A percentile compares a stretch with the other conserved stretches of the same genome.
These are phyloP conservation scores for Cladosporium sp. DNA, from an alignment of 2,329 filamentous ascomycete species.

Conservation along the genomic window DNA sequence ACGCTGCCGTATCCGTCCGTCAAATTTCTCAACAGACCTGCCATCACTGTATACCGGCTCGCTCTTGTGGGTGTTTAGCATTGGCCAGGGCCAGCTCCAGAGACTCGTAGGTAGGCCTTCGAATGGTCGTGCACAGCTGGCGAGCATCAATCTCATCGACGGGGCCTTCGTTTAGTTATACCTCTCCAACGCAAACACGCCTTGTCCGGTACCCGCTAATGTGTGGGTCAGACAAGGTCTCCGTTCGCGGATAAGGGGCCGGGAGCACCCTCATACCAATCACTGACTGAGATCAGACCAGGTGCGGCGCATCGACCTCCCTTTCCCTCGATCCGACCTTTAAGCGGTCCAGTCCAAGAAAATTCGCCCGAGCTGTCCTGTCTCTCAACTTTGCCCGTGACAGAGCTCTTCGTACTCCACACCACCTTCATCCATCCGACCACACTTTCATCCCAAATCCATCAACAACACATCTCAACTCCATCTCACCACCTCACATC, in stretches of 20 bases:
- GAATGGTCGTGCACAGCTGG: background rate
- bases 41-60: background rate
- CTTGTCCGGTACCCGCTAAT: slow-evolving; percentile 7
- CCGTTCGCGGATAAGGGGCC: slow-evolving; percentile 8
- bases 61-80: background rate
- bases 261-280: slow-evolving; percentile 18
- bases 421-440: slow-evolving; percentile 21
- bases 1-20: slow-evolving; percentile 11
- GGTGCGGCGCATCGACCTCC: slow-evolving; percentile 20
- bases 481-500: slow-evolving; percentile 38
- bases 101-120: background rate
- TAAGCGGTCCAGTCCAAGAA: slow-evolving; percentile 23
- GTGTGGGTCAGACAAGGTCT: slow-evolving; percentile 11
- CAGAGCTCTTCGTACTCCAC: slow-evolving; percentile 22
- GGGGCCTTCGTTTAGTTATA: slow-evolving; percentile 10
- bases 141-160: background rate
- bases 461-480: slow-evolving; percentile 18
- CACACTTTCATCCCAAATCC: slow-evolving; percentile 24
- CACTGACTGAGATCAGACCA: slow-evolving; percentile 15
- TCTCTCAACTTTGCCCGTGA: slow-evolving; percentile 27
- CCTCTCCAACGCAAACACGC: slow-evolving; percentile 4
- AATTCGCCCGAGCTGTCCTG: slow-evolving; percentile 21
- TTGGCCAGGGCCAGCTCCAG: background rate
- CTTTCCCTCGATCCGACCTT: slow-evolving; percentile 20
- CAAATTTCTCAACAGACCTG: slow-evolving; percentile 7